Evolutionary conservation across 495 filamentous ascomycete species (phyloP), one percentile per base, ranked within the genome.

Genomic region (Penicillium coprophilum): DNA sequence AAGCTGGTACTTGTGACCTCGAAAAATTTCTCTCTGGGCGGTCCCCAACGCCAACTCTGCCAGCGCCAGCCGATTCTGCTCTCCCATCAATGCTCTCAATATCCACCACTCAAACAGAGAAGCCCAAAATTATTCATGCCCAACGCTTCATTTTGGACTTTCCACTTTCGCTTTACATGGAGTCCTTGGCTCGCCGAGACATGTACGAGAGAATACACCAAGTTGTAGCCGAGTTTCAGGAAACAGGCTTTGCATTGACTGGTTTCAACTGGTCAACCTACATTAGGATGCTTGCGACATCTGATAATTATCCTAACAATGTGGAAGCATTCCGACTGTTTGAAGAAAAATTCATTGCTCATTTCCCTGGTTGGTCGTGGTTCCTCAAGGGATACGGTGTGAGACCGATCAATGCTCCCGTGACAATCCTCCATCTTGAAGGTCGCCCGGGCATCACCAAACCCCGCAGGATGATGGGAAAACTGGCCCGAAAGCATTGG

Each of bases 311-410:
- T 11, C 50, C 56, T 11, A 67, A 80, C 24, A 66, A 71, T 36
- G 4, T 72, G 4, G 62, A 74, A 23, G 89, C 90, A 38, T 94
- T 94, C 66, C 50, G 63, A 30, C 59, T 83, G 20, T 91, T 87
- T 71, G 91, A 96, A 71, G 58, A 72, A 12, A 78, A 84, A 31
- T 83, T 96, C 53, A 91, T 93, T 82, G 82, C 81, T 6, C 75
- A 81, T 41, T 95, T 89, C 80, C 77, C 77, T 3, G 88, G 88
- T 20, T 96, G 91, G 91, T 64, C 69, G 5, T 52, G 61, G 46
- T 45, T 79, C 46, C 63, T 65, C n/a, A 60, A 55, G 60, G 68
- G 65, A 53, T 58, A 56, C 46, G 71, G 65, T 31, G 32, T 68
- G 28, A 72, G 62, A 40, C 77, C 66, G 19, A 40, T 61, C 3